Evolutionary conservation across 139 green algal genomes (phyloP).

Genomic region (Axilococcus clingmanii): DNA sequence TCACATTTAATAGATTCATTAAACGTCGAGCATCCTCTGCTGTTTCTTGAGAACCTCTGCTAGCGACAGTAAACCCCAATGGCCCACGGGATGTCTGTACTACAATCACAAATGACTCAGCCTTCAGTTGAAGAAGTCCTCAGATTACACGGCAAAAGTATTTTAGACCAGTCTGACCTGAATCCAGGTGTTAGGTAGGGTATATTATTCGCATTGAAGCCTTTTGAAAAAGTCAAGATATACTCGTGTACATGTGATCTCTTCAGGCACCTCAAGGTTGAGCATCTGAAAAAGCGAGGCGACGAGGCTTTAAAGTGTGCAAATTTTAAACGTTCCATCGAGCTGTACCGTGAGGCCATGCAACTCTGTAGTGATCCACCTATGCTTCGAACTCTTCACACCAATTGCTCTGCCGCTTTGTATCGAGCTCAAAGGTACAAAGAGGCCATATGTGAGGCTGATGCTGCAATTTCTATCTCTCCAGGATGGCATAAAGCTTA

Average conservation of each 20-base stretch:
- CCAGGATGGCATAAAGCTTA: constrained; percentile 33
- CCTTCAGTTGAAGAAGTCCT: no score
- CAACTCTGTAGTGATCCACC: not conserved
- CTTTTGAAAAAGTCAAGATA: no score
- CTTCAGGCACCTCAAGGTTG: constrained; percentile 17
- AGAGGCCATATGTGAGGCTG: constrained; percentile 30
- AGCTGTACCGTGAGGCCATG: not conserved
- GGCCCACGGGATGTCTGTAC: no score
- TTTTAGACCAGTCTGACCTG: no score
- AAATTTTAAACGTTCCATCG: constrained; percentile 5
- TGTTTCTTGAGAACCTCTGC: no score
- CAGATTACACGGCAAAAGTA: no score
- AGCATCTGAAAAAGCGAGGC: constrained; percentile 25
- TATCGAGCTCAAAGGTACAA: constrained; percentile 10
- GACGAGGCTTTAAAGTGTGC: constrained; percentile 18
- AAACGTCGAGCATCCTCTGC: no score
- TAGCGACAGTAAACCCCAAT: no score
- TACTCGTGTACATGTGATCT: not conserved
- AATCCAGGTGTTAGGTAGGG: no score
- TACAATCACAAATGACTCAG: no score
- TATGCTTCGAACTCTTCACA: constrained; percentile 6
- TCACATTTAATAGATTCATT: no score
- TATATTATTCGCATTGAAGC: no score
- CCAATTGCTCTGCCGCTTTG: constrained; percentile 32
- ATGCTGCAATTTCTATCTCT: not conserved